These are phyloP conservation scores for Amanita molliuscula DNA, from an alignment of 768 basidiomycete genomes.

Conservation along the genomic window DNA sequence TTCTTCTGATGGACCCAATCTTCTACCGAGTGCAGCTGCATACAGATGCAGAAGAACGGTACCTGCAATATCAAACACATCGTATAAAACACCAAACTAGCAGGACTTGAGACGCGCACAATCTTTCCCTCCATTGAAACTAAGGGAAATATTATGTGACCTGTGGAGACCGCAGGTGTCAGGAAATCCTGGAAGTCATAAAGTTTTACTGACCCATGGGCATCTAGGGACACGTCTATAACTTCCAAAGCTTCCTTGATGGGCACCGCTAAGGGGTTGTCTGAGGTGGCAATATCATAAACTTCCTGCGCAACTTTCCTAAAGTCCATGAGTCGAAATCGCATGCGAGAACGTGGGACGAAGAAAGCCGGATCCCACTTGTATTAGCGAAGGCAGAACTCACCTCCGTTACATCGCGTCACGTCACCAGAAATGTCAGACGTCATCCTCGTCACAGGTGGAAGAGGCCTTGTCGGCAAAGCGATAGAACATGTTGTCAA, in stretches of 20 bases:
- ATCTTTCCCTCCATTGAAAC: constrained; percentile 99
- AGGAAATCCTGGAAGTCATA: constrained; percentile 6
- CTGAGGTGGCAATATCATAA: constrained; percentile 47
- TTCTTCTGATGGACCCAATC: constrained; percentile 21
- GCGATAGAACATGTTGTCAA: constrained; percentile 74
- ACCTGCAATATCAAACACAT: constrained; percentile 34
- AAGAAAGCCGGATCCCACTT: neutral
- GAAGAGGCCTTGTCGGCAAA: constrained; percentile 79
- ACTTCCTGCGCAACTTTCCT: constrained; percentile 45
- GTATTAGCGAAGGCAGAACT: too few relatives aligned
- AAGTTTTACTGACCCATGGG: constrained; percentile 61
- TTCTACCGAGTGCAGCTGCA: constrained; percentile 56
- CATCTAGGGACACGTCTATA: constrained; percentile 67
- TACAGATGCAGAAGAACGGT: constrained; percentile 92
- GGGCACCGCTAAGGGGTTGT: constrained; percentile 41
- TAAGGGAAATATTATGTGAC: constrained; percentile 65
- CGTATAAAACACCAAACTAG: neutral
- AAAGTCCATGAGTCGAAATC: constrained; percentile 30
- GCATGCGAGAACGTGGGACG: neutral
- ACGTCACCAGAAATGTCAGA: constrained; percentile 2
- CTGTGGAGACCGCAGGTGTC: constrained; percentile 26
- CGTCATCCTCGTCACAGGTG: constrained; percentile 76
- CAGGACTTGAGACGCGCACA: constrained; percentile 38
- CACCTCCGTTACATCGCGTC: neutral
- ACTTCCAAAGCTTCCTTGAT: constrained; percentile 77